Evolutionary conservation across 208 protist genomes (phyloP), one percentile per base, ranked within the genome.

Genomic region (Acanthamoeba culbertsoni): DNA sequence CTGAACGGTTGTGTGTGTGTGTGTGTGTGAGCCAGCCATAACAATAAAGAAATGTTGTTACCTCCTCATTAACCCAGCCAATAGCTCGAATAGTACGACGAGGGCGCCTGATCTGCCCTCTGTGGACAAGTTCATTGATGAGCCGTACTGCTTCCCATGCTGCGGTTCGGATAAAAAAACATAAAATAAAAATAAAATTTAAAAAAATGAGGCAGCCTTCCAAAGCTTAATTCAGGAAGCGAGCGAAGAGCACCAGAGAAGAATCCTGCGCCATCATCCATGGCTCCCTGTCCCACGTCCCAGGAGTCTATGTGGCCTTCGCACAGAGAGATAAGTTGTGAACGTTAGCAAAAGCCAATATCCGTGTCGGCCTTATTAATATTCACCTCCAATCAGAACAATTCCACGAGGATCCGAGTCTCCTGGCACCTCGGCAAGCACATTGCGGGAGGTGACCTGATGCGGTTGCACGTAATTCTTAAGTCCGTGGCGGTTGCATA

Each of bases 91-190:
- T 90, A 12, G 82, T 90, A 26, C 82, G 51, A 6, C 82, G 82
- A 23, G 82, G 82, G 53, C 82, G 82, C 43, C 20, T 6, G 31
- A 90, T 62, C n/a, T 42, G n/a, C 26, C 48, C 23, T 7, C 31
- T 51, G n/a, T 90, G 2, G 16, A 90, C 40, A 33, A 90, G 82
- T 3, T 28, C 48, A 33, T 51, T 90, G 55, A 90, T 90, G 26
- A 90, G 35, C 23, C 82, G 82, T 37, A 48, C 82, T 5, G 55
- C 82, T 23, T 90, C 82, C 82, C 82, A 90, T 8, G 82, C 82
- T 65, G 79, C 26, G 5, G 43, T 6, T 33, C 77, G 0, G 28
- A 53, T n/a, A 45, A 10, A 43, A n/a, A 35, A 59, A 55, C n/a
- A 16, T 12, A 3, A 2, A n/a, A 10, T n/a, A 84, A 26, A 20